A percentile compares a stretch with the other conserved stretches of the same genome.
These are phyloP conservation scores for Podospora bellae-mahoneyi DNA, from an alignment of 495 filamentous ascomycete species.

Conservation along the genomic window DNA sequence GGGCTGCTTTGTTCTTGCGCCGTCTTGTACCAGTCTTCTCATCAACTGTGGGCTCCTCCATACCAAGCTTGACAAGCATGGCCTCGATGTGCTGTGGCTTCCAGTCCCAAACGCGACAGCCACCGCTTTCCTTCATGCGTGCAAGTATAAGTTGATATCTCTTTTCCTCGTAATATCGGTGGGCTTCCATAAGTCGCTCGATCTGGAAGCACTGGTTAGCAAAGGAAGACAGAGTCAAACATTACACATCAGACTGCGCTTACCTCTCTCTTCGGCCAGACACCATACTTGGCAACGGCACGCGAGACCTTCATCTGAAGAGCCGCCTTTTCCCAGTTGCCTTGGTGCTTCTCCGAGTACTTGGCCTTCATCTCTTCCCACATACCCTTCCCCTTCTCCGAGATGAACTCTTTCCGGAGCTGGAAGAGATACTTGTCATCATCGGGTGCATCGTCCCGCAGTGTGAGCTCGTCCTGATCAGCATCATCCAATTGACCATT, in stretches of 20 bases:
- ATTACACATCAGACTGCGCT: conserved; percentile 15
- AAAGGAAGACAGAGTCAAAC: not conserved
- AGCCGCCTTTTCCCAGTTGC: conserved; percentile 43
- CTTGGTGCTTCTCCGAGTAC: conserved; percentile 39
- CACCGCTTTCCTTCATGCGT: conserved; percentile 39
- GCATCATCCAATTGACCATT: conserved; percentile 18
- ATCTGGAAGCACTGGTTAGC: conserved; percentile 19
- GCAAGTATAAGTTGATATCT: conserved; percentile 33
- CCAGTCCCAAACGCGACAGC: conserved; percentile 38
- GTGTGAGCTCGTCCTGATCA: conserved; percentile 28
- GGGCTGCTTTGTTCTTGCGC: conserved; percentile 35
- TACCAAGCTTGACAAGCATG: conserved; percentile 39
- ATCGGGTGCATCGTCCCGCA: conserved; percentile 44
- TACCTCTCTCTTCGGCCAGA: conserved; percentile 46
- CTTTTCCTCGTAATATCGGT: conserved; percentile 32
- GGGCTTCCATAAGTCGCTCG: conserved; percentile 32
- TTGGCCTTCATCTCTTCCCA: conserved; percentile 50
- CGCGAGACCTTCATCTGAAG: conserved; percentile 51
- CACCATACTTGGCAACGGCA: conserved; percentile 42
- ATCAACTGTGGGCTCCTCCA: conserved; percentile 32
- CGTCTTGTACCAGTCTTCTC: conserved; percentile 31
- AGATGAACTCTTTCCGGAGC: conserved; percentile 40
- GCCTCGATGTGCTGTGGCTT: conserved; percentile 37
- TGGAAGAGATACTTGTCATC: conserved; percentile 46
- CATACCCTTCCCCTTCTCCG: conserved; percentile 51